phyloP scores from a whole-genome alignment of 148 eudicot species.

The Beta vulgaris region DNA sequence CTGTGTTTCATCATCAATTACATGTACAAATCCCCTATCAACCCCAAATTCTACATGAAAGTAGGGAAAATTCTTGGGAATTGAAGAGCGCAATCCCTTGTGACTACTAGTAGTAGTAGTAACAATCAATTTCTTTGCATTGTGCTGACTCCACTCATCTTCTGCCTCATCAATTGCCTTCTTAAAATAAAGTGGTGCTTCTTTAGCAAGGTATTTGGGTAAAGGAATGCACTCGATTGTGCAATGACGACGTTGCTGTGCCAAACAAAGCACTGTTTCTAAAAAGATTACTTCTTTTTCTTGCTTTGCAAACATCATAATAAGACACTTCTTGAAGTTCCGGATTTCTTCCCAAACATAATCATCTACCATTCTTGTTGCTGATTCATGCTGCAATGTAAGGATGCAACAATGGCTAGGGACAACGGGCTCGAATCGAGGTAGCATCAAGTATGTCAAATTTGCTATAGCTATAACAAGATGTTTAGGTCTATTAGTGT shows the following conservation, averaged over 20 bases:
- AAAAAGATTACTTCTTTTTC: conserved; percentile 82
- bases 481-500: conserved; percentile 80
- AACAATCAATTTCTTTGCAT: conserved; percentile 84
- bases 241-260: conserved; percentile 84
- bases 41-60: conserved; percentile 93
- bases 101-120: too few species aligned
- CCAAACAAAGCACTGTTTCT: conserved; percentile 85
- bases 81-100: conserved; percentile 79
- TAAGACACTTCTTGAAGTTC: conserved; percentile 92
- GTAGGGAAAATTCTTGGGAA: conserved; percentile 90
- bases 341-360: conserved; percentile 96
- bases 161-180: conserved; percentile 99
- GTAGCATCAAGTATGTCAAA: conserved; percentile 79
- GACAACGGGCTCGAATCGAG: conserved; percentile 71
- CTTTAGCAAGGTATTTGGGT: conserved; percentile 62
- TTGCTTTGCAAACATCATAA: conserved; percentile 94
- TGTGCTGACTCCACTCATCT: conserved; percentile 97
- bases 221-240: conserved; percentile 90
- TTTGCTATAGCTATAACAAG: conserved; percentile 89
- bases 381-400: conserved; percentile 86
- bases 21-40: conserved; percentile 88
- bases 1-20: conserved; percentile 71
- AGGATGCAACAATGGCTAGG: conserved; percentile 91
- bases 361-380: conserved; percentile 80
- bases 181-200: conserved; percentile 85